Conservation (phyloP, 192 early-diverging fungal species). For the Thoreauomyces humboldtii region DNA sequence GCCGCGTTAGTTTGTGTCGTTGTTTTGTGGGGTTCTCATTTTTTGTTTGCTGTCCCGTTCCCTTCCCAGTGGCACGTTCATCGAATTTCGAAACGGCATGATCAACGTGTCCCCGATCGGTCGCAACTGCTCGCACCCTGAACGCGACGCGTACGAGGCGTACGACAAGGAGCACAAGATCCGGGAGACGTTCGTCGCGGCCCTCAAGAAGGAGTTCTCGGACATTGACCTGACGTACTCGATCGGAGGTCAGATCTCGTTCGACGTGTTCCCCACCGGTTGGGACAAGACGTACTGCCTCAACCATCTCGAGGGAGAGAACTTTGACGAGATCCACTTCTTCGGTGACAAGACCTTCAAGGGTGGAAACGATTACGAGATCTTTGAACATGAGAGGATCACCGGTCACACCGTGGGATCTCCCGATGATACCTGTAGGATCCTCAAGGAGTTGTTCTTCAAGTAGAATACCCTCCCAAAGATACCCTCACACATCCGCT, state of each 20-base stretch:
- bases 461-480: too few species aligned
- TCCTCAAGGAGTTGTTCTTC: constrained; percentile 76
- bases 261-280: constrained; percentile 97
- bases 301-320: constrained; percentile 79
- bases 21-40: neutral
- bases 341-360: constrained; percentile 98
- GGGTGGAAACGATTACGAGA: constrained; percentile 99
- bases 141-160: constrained; percentile 88
- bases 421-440: constrained; percentile 79
- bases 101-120: constrained; percentile 98
- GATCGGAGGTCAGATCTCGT: constrained; percentile 98
- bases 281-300: constrained; percentile 99
- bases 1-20: too few species aligned
- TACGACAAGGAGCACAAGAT: constrained; percentile 85
- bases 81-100: constrained; percentile 99
- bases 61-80: constrained; percentile 79
- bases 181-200: constrained; percentile 82
- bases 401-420: constrained; percentile 83
- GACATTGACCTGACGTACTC: constrained; percentile 89
- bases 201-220: constrained; percentile 77
- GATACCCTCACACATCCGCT: too few species aligned
- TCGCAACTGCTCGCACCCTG: constrained; percentile 85
- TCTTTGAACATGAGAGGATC: constrained; percentile 76
- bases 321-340: constrained; percentile 91
- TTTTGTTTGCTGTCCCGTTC: neutral